Conservation (phyloP, 768 basidiomycete genomes). For the Crucibulum laeve region DNA sequence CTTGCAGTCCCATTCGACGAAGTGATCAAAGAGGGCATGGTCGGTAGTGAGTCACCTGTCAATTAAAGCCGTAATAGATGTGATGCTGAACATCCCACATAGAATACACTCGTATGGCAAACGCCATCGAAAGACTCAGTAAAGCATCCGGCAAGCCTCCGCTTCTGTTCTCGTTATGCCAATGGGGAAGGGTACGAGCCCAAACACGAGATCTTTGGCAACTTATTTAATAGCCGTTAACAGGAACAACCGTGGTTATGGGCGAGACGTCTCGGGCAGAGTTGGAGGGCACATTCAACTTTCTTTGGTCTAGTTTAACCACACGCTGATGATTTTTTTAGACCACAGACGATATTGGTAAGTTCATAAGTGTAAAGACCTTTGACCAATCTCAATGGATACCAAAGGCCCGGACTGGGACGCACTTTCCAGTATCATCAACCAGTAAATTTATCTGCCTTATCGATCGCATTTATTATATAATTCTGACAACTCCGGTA, state of each 20-base stretch:
- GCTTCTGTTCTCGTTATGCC: constrained; percentile 56
- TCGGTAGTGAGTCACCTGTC: constrained; percentile 38
- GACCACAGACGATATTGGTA: constrained; percentile 51
- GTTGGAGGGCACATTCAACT: constrained; percentile 47
- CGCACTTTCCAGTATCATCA: constrained; percentile 48
- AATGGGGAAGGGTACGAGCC: constrained; percentile 58
- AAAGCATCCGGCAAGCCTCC: constrained; percentile 46
- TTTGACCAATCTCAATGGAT: not conserved
- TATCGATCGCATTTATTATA: not conserved
- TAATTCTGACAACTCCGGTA: constrained; percentile 16
- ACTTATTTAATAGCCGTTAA: not conserved
- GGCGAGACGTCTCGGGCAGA: constrained; percentile 56
- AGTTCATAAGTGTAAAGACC: constrained; percentile 4
- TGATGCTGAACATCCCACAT: not conserved
- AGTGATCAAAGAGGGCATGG: constrained; percentile 49
- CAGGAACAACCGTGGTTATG: constrained; percentile 63
- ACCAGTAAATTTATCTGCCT: constrained; percentile 32
- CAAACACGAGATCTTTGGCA: constrained; percentile 1
- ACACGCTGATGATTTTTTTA: constrained; percentile 10
- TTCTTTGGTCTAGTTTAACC: constrained; percentile 1
- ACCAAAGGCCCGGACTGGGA: constrained; percentile 40
- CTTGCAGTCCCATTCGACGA: constrained; percentile 49
- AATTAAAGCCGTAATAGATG: constrained; percentile 1
- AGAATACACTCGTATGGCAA: constrained; percentile 61
- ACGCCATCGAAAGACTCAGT: constrained; percentile 49